Base-by-base conservation (phyloP, 2,329 filamentous ascomycete genomes). In the Torrubiella hemipterigena region DNA sequence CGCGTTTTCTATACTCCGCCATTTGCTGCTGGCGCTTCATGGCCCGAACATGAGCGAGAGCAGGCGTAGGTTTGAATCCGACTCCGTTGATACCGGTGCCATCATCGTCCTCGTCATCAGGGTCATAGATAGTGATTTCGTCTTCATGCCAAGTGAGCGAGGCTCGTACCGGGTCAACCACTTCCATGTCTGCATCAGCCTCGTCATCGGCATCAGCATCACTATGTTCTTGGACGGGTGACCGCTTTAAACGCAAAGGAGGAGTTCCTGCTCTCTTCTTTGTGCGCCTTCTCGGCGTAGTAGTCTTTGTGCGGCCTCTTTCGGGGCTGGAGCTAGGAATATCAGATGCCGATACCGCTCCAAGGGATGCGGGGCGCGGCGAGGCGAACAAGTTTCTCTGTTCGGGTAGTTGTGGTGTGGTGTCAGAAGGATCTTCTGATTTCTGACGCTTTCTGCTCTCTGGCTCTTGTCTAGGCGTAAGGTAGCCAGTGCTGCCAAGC, bases 71-170 rank as follows among this genome's bases (percentile, higher is more conserved):
- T 42, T 65, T 72, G 54, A 79, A 80, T 1, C 75, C 75, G 37
- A 80, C 72, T 5, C 75, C 75, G 47, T 80, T 78, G 44, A 80
- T 72, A 15, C 75, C 75, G 4, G 67, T 70, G 30, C 75, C 75
- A 44, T 80, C 75, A 43, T 80, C 75, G 39, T 80, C 74, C 38
- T 69, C 63, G 45, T 79, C 75, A 24, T 73, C 59, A 1, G 73
- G 69, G 41, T 77, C 69, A 48, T 78, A 75, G 17, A 77, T 61
- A 2, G 75, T 79, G 37, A 80, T 79, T 46, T 79, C 75, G 41
- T 78, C 68, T 40, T 77, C 72, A 43, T 73, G 73, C 75, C 75
- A 80, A 2, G 75, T 79, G 31, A 78, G 56, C 3, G 71, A 64
- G 6, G 73, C 71, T 21, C 72, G 62, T 8, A 74, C 46, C 0